phyloP scores from a whole-genome alignment of 352 stramenopile genomes.

The Pythium diclinum region DNA sequence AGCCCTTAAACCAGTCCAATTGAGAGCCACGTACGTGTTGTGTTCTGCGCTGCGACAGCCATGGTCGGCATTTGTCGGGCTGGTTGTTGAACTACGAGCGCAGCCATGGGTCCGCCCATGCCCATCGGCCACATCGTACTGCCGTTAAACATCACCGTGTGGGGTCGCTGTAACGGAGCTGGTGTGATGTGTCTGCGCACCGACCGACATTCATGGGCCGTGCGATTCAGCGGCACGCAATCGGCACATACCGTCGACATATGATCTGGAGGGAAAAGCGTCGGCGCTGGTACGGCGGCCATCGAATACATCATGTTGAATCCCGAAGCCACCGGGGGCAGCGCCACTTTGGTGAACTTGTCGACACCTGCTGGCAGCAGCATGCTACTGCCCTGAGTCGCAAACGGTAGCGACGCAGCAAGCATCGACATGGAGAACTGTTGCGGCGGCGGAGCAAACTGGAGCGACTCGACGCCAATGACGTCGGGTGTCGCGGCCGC shows the following conservation, averaged over 20 bases:
- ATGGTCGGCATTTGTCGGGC: slow-evolving; percentile 28
- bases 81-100: slow-evolving; percentile 17
- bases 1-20: not conserved
- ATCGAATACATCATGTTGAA: slow-evolving; percentile 46
- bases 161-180: slow-evolving; percentile 1
- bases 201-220: slow-evolving; percentile 30
- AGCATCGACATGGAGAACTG: slow-evolving; percentile 9
- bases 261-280: slow-evolving; percentile 29
- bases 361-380: slow-evolving; percentile 11
- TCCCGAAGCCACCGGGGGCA: slow-evolving; percentile 38
- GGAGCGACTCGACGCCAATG: not conserved
- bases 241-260: slow-evolving; percentile 28
- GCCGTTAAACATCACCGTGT: slow-evolving; percentile 18
- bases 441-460: not conserved
- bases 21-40: slow-evolving; percentile 3
- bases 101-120: slow-evolving; percentile 6
- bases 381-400: slow-evolving; percentile 2
- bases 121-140: slow-evolving; percentile 20
- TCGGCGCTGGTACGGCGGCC: slow-evolving; percentile 10
- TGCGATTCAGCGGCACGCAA: slow-evolving; percentile 24
- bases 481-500: not conserved
- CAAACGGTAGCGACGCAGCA: slow-evolving; percentile 1
- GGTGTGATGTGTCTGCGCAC: slow-evolving; percentile 33
- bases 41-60: slow-evolving; percentile 3
- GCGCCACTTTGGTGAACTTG: slow-evolving; percentile 35